A percentile compares a stretch with the other conserved stretches of the same genome.
Evolutionary conservation across 2,329 filamentous ascomycete species (phyloP).

Genomic region (Alternaria tenuissima): DNA sequence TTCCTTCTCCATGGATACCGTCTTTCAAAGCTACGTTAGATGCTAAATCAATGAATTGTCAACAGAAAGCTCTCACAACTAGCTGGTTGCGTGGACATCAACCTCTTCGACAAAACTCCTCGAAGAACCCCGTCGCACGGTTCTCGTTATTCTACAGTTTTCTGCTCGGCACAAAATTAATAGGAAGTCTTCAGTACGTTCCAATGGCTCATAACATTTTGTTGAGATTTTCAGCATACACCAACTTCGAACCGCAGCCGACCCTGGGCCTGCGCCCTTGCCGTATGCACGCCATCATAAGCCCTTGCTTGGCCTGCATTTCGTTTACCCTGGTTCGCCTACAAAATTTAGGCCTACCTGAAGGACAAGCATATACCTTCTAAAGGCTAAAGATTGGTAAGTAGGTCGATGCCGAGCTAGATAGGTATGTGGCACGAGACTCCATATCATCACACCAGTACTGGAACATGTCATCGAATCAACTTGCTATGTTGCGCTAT

Average conservation of each 20-base stretch:
- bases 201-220: not conserved
- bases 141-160: not conserved
- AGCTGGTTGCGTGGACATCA: not conserved
- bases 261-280: slow-evolving; percentile 1
- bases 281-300: slow-evolving; percentile 5
- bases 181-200: not conserved
- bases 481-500: slow-evolving; percentile 13
- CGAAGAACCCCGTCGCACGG: not conserved
- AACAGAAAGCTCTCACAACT: not conserved
- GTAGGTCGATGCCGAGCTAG: not conserved
- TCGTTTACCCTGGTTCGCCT: slow-evolving; percentile 1
- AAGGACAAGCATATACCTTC: not conserved
- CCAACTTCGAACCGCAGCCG: not conserved
- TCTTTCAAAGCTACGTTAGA: not conserved
- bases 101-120: not conserved
- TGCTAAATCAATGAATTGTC: not conserved
- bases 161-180: not conserved
- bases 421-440: slow-evolving; percentile 9
- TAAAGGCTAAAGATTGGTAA: not conserved
- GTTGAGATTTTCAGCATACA: not conserved
- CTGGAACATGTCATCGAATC: not conserved
- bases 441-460: not conserved
- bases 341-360: not conserved
- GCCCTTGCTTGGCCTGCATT: slow-evolving; percentile 3
- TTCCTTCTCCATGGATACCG: not conserved